These are phyloP conservation scores for Biscutella auriculata DNA, from an alignment of 441 rosid species.

Conservation along the genomic window DNA sequence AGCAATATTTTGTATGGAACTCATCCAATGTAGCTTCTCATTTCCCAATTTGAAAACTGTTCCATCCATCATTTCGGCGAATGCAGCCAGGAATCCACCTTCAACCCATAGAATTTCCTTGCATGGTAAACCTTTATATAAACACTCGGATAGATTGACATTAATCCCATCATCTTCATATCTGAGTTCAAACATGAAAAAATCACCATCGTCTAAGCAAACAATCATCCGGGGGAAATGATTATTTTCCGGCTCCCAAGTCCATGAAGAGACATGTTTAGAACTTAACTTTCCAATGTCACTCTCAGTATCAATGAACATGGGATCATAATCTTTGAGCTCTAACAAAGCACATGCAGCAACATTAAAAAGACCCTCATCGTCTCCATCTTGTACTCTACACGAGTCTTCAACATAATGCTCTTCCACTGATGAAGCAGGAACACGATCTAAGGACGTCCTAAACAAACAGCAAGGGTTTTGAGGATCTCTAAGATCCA, in stretches of 20 bases:
- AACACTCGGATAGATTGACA: slow-evolving; percentile 67
- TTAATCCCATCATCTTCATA: slow-evolving; percentile 36
- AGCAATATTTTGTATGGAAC: slow-evolving; percentile 76
- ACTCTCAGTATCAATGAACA: slow-evolving; percentile 78
- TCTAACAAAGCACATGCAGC: slow-evolving; percentile 92
- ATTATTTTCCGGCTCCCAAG: slow-evolving; percentile 75
- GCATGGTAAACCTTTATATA: slow-evolving; percentile 68
- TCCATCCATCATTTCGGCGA: slow-evolving; percentile 95
- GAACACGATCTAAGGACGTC: slow-evolving; percentile 56
- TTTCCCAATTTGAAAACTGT: slow-evolving; percentile 61
- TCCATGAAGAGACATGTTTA: slow-evolving; percentile 74
- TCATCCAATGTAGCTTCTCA: slow-evolving; percentile 44
- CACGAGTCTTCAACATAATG: slow-evolving; percentile 66
- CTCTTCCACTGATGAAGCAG: slow-evolving; percentile 55
- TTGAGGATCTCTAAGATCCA: slow-evolving; percentile 86
- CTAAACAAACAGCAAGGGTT: slow-evolving; percentile 59
- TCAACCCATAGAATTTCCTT: slow-evolving; percentile 83
- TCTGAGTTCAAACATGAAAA: slow-evolving; percentile 67
- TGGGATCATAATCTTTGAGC: slow-evolving; percentile 92
- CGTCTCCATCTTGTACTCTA: slow-evolving; percentile 73
- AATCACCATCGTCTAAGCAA: slow-evolving; percentile 77
- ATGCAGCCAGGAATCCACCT: slow-evolving; percentile 69
- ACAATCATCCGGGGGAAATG: slow-evolving; percentile 58
- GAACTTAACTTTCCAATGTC: slow-evolving; percentile 37
- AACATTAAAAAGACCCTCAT: slow-evolving; percentile 87